Base-by-base conservation (phyloP, 2,329 filamentous ascomycete species). In the Chalaropsis thielavioides region DNA sequence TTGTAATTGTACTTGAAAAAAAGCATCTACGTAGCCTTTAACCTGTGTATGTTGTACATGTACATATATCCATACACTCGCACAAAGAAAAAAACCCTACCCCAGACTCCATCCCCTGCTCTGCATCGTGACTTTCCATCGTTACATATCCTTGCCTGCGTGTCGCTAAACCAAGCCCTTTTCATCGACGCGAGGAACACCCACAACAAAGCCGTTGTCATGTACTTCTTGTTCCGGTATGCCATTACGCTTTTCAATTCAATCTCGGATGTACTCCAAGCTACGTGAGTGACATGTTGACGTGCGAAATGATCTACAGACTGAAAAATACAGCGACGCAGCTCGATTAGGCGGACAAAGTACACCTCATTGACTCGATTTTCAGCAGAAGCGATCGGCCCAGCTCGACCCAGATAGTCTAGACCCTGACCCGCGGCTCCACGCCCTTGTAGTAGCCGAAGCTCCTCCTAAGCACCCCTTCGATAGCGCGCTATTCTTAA, bases 281-380 rank as follows among this genome's bases (percentile, higher is more conserved):
- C 24, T 51, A 51, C 46, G 46, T 10, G 46, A n/a, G 24, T 38
- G 19, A 58, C 10, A 58, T 58, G 13, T 17, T 58, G 54, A 35
- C 54, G n/a, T n/a, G n/a, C 17, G 31, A 58, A 58, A 22, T 58
- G 54, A 58, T 58, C 54, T 58, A 58, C 54, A 58, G 54, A 15
- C 15, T 13, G 5, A 19, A 19, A 35, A 58, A 38, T 8, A 58
- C 27, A n/a, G 27, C 54, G 8, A 27, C 24, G 22, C 46, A 51
- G 46, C 22, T 51, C 15, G 46, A 51, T 22, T 17, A 27, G 46
- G 15, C 46, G 22, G 24, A 22, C 46, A 51, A 27, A 24, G 13
- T 51, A 11, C 24, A 38, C 27, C n/a, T 35, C 27, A 58, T n/a
- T 27, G 54, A 17, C n/a, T 31, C n/a, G 43, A n/a, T 17, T 38